Base-by-base conservation (phyloP, 1,284 basidiomycete species). In the Ustilago sp. region DNA sequence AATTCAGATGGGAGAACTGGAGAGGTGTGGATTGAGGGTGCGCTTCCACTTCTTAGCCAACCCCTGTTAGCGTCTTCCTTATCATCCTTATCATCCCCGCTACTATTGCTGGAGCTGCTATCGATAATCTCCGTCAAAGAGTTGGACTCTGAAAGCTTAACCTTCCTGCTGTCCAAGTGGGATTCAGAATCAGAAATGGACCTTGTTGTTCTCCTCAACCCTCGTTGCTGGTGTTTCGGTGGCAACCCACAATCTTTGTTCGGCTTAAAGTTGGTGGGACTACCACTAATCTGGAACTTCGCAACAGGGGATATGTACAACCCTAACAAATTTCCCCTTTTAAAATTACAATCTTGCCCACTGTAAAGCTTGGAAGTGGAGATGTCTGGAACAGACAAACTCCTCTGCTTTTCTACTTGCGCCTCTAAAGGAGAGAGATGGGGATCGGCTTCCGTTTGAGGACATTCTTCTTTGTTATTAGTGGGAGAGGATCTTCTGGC, bases 371-470 rank as follows among this genome's bases (percentile, higher is more conserved):
- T 17, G 12, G 23, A 39, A 3, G 38, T n/a, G 39, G 54, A 60
- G 13, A 59, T 50, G 12, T 63, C 61, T 2, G 67, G 62, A 0
- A 64, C 58, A 0, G 57, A 60, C 9, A 17, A 51, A 31, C 61
- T 69, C 1, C 67, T 23, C 23, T 51, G 36, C 32, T 59, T 54
- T 1, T 45, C 43, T 12, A 35, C 11, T 39, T 28, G 6, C 11
- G 23, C 47, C 19, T 57, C 38, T 4, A 53, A 12, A 70, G 61
- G 4, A 71, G 63, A 11, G 50, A 66, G 12, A 36, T 3, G 0
- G 69, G 69, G 51, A 71, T 71, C 4, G 69, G 69, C 19, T 71
- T 71, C 8, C 69, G 63, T 17, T 36, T 53, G 34, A 51, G 23
- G 34, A 17, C 23, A 17, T 59, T 71, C 11, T 15, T 41, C 15